Evolutionary conservation across 2,329 filamentous ascomycete genomes (phyloP).

Genomic region (Aureobasidium melanogenum): DNA sequence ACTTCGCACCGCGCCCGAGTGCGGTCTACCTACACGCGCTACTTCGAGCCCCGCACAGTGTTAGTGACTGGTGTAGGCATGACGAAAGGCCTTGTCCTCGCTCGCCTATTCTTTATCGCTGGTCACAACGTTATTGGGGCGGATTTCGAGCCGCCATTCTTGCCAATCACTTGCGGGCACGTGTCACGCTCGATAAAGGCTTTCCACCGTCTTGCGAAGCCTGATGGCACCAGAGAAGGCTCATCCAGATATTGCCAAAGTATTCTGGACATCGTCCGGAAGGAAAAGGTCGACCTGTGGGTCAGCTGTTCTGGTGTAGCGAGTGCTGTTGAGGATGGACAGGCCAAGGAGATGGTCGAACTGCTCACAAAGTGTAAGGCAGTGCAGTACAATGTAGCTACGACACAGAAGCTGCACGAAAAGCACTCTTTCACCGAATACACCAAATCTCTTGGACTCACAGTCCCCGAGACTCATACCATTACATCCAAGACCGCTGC

Average conservation of each 20-base stretch:
- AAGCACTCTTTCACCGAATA: conserved; percentile 58
- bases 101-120: conserved; percentile 53
- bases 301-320: conserved; percentile 63
- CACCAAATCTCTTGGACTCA: conserved; percentile 45
- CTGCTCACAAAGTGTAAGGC: conserved; percentile 49
- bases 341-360: conserved; percentile 54
- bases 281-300: conserved; percentile 61
- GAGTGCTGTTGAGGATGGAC: conserved; percentile 57
- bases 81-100: conserved; percentile 59
- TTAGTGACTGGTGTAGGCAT: conserved; percentile 67
- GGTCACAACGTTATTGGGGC: conserved; percentile 66
- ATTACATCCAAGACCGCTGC: conserved; percentile 48
- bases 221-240: conserved; percentile 24
- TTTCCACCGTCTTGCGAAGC: conserved; percentile 44
- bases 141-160: conserved; percentile 45
- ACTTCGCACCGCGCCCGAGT: conserved; percentile 18
- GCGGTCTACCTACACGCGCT: conserved; percentile 23
- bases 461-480: conserved; percentile 34
- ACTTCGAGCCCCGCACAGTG: conserved; percentile 44
- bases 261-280: conserved; percentile 50
- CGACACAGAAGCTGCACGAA: conserved; percentile 52
- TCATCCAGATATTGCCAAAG: conserved; percentile 45
- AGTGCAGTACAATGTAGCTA: conserved; percentile 52
- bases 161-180: conserved; percentile 39
- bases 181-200: conserved; percentile 48